These are phyloP conservation scores for Epichloe scottii DNA, from an alignment of 2,329 filamentous ascomycete genomes.

Conservation along the genomic window DNA sequence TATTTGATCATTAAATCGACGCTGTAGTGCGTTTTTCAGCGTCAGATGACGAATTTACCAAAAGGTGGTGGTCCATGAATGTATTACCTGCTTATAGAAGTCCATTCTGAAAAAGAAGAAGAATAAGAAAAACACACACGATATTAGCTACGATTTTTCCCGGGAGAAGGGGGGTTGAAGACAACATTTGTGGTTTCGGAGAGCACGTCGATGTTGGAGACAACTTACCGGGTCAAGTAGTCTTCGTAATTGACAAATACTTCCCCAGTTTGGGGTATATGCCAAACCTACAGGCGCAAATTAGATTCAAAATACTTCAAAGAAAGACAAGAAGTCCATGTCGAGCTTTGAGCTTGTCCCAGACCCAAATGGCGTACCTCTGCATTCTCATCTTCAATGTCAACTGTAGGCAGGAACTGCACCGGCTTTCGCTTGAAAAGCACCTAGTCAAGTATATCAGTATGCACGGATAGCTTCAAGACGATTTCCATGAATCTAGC, in stretches of 20 bases:
- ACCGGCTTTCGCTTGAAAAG: conserved; percentile 94
- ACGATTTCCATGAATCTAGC: not conserved
- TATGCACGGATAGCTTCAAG: not conserved
- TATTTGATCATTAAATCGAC: conserved; percentile 88
- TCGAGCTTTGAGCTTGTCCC: not conserved
- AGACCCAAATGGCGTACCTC: conserved; percentile 48
- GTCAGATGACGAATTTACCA: too few relatives aligned
- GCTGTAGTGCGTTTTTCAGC: conserved; percentile 32
- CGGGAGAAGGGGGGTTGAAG: not conserved
- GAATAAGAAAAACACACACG: conserved; percentile 9
- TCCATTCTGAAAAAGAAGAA: conserved; percentile 51
- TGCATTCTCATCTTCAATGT: conserved; percentile 65
- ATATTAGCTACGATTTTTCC: not conserved
- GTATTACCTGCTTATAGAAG: conserved; percentile 72
- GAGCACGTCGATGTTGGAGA: not conserved
- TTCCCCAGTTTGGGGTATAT: conserved; percentile 81
- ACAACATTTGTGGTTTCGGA: not conserved
- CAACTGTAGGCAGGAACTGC: conserved; percentile 59
- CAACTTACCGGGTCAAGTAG: conserved; percentile 65
- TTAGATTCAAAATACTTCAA: not conserved
- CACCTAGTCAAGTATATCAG: conserved; percentile 45
- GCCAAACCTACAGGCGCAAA: conserved; percentile 59
- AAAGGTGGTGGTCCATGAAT: not conserved
- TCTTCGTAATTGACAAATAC: conserved; percentile 81
- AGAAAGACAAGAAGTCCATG: not conserved